phyloP scores from a whole-genome alignment of 352 stramenopile genomes.

The Globisporangium parvum region DNA sequence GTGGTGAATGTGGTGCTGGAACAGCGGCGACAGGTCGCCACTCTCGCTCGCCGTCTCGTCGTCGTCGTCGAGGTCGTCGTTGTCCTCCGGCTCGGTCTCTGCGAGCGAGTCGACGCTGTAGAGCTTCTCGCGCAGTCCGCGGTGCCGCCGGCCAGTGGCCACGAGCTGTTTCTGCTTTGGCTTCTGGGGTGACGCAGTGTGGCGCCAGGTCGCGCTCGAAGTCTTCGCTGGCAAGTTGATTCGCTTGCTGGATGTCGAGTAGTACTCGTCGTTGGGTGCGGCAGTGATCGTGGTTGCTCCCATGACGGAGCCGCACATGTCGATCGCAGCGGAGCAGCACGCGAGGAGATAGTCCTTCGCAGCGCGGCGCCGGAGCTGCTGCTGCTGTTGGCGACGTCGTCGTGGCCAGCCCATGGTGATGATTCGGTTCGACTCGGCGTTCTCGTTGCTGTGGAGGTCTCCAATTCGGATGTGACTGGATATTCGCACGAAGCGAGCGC shows the following conservation, averaged over 20 bases:
- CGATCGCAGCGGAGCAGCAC: not conserved
- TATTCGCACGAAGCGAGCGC: not conserved
- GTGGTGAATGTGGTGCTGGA: slow-evolving; percentile 13
- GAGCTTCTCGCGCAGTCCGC: slow-evolving; percentile 23
- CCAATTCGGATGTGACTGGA: slow-evolving; percentile 13
- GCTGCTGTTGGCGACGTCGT: slow-evolving; percentile 16
- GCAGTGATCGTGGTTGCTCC: not conserved
- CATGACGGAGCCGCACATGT: not conserved
- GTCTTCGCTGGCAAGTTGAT: not conserved
- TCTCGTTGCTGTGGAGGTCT: not conserved
- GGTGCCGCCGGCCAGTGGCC: not conserved
- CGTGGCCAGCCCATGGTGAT: slow-evolving; percentile 13
- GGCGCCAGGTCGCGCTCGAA: slow-evolving; percentile 4
- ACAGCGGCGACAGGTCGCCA: slow-evolving; percentile 11
- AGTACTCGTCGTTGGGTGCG: not conserved
- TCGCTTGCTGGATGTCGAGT: not conserved
- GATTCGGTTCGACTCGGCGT: not conserved
- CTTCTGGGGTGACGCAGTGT: slow-evolving; percentile 5
- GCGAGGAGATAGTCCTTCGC: slow-evolving; percentile 6
- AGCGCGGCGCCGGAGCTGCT: slow-evolving; percentile 13
- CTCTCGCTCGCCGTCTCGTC: slow-evolving; percentile 19
- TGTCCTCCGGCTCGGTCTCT: slow-evolving; percentile 32
- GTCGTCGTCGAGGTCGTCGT: slow-evolving; percentile 29
- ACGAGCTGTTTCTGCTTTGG: not conserved
- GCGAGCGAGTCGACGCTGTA: slow-evolving; percentile 23